These are phyloP conservation scores for Moniliella sp. DNA, from an alignment of 1,284 basidiomycete genomes.

Conservation along the genomic window DNA sequence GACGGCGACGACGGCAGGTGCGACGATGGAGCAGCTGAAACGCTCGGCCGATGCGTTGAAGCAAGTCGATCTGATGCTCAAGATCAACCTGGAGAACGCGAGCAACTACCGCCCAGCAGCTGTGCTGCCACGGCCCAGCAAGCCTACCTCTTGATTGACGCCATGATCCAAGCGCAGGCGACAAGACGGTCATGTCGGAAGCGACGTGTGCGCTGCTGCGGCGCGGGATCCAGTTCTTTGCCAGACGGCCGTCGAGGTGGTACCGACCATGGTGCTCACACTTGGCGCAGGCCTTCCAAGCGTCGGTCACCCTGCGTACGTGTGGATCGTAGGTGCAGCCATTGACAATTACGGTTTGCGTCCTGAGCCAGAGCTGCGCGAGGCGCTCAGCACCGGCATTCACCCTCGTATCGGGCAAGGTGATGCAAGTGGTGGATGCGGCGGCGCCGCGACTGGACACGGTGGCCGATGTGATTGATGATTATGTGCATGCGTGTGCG, in stretches of 20 bases:
- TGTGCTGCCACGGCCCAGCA: constrained; percentile 60
- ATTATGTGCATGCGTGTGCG: constrained; percentile 64
- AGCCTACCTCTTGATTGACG: constrained; percentile 63
- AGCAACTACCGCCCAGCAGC: constrained; percentile 40
- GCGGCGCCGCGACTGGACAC: constrained; percentile 53
- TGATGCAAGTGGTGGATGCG: constrained; percentile 6
- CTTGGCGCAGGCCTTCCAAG: constrained; percentile 58
- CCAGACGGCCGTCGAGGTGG: constrained; percentile 45
- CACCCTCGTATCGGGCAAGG: constrained; percentile 15
- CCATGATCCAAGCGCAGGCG: constrained; percentile 60
- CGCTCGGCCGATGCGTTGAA: constrained; percentile 45
- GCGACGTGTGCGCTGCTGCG: constrained; percentile 67
- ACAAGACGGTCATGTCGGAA: constrained; percentile 58
- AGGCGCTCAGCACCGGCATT: constrained; percentile 11
- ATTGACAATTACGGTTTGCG: constrained; percentile 17
- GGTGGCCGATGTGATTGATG: constrained; percentile 73
- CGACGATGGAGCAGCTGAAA: constrained; percentile 46
- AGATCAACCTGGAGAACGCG: constrained; percentile 3
- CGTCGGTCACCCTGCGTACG: constrained; percentile 63
- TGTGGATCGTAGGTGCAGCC: constrained; percentile 81
- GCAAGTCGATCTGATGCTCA: constrained; percentile 21
- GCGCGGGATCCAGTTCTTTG: constrained; percentile 60
- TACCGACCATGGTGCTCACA: constrained; percentile 50
- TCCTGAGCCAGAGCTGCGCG: constrained; percentile 7
- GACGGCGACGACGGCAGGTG: constrained; percentile 35